These are phyloP conservation scores for Rubus idaeus DNA, from an alignment of 306 rosid species.

Conservation along the genomic window DNA sequence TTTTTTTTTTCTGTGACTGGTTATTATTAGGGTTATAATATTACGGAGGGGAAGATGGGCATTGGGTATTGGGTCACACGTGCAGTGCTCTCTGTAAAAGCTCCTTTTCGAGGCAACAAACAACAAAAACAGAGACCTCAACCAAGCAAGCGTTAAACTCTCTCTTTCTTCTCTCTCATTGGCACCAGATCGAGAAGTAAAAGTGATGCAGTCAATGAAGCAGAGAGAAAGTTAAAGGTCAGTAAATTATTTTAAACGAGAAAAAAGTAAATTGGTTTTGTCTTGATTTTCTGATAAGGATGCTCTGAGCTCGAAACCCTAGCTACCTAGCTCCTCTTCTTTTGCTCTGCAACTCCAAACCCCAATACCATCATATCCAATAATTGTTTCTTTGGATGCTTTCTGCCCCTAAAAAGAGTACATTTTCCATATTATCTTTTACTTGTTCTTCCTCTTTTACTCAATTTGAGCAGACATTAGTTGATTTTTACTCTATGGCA, in stretches of 20 bases:
- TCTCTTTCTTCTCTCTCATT: slow-evolving; percentile 21
- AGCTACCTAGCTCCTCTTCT: slow-evolving; percentile 36
- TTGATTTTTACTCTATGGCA: slow-evolving; percentile 7
- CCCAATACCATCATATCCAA: background rate
- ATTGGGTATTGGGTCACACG: slow-evolving; percentile 92
- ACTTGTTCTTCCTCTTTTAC: background rate
- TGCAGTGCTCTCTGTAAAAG: slow-evolving; percentile 55
- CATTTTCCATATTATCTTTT: slow-evolving; percentile 4
- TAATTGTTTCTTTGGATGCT: slow-evolving; percentile 50
- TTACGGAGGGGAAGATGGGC: slow-evolving; percentile 29
- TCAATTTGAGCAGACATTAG: background rate
- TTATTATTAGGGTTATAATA: slow-evolving; percentile 54
- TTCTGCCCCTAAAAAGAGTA: background rate
- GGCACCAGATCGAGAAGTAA: slow-evolving; percentile 30
- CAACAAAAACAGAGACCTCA: slow-evolving; percentile 46
- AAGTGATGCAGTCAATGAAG: slow-evolving; percentile 25
- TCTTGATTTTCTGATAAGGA: slow-evolving; percentile 52
- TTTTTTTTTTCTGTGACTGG: slow-evolving; percentile 40
- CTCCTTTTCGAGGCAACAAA: slow-evolving; percentile 92
- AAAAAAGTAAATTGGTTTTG: slow-evolving; percentile 29
- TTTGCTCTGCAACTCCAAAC: background rate
- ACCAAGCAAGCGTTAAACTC: slow-evolving; percentile 38
- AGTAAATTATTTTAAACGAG: slow-evolving; percentile 21
- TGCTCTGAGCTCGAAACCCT: slow-evolving; percentile 67
- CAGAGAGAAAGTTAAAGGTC: slow-evolving; percentile 29